These are phyloP conservation scores for Hansenula lynferdii DNA, from an alignment of 1,139 yeast genomes.

Conservation along the genomic window DNA sequence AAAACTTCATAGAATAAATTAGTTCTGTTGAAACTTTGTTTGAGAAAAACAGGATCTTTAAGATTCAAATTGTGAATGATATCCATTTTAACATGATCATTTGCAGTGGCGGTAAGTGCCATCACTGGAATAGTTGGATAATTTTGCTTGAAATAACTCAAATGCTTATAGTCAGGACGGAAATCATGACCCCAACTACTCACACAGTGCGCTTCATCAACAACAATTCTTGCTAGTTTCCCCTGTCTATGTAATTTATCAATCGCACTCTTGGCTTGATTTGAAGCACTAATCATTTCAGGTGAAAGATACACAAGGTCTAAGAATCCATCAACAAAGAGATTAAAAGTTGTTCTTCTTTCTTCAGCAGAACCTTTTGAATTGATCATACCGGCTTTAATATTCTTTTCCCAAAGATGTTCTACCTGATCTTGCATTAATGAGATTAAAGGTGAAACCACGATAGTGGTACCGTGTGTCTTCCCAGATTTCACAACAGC, in stretches of 20 bases:
- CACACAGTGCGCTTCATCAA: conserved; percentile 98
- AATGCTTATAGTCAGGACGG: conserved; percentile 88
- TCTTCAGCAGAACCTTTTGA: conserved; percentile 68
- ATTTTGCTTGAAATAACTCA: conserved; percentile 64
- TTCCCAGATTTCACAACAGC: conserved; percentile 74
- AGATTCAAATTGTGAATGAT: conserved; percentile 69
- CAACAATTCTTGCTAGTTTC: conserved; percentile 77
- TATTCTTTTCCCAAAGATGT: conserved; percentile 60
- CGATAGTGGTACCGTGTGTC: conserved; percentile 83
- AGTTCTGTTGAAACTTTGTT: conserved; percentile 85
- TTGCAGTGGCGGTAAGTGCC: conserved; percentile 98
- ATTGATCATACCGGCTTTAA: conserved; percentile 85
- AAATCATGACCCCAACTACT: conserved; percentile 99
- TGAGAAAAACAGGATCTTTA: conserved; percentile 34
- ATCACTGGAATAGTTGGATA: conserved; percentile 84
- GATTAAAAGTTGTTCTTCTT: conserved; percentile 55
- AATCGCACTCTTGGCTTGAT: conserved; percentile 63
- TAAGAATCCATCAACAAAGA: conserved; percentile 60
- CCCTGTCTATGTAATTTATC: conserved; percentile 47
- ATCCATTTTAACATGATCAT: conserved; percentile 84
- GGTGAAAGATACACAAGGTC: conserved; percentile 89
- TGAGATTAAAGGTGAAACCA: conserved; percentile 90
- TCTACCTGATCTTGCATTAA: conserved; percentile 97
- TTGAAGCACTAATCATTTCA: conserved; percentile 85
- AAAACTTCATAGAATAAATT: conserved; percentile 78